These are phyloP conservation scores for Taiozyma onychis DNA, from an alignment of 1,139 yeast genomes.

Conservation along the genomic window DNA sequence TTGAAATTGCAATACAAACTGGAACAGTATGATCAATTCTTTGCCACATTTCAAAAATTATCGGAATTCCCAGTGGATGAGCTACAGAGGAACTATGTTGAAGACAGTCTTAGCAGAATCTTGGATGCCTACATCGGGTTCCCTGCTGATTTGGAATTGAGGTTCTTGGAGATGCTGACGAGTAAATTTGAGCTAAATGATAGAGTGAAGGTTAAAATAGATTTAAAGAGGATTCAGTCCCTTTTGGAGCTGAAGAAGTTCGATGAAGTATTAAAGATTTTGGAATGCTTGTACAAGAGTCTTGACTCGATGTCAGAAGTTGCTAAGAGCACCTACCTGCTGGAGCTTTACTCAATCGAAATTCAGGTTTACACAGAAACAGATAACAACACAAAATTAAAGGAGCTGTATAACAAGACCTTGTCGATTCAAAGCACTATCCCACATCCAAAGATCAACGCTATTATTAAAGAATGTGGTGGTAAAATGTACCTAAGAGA, in stretches of 20 bases:
- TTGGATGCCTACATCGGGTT: conserved; percentile 38
- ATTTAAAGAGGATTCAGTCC: conserved; percentile 45
- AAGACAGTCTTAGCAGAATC: conserved; percentile 55
- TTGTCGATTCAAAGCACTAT: conserved; percentile 51
- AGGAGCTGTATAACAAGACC: conserved; percentile 44
- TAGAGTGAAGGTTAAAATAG: conserved; percentile 52
- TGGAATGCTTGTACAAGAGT: conserved; percentile 36
- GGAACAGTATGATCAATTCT: conserved; percentile 31
- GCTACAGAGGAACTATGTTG: conserved; percentile 45
- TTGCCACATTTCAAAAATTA: conserved; percentile 28
- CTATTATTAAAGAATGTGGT: conserved; percentile 69
- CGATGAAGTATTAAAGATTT: conserved; percentile 34
- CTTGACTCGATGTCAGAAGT: conserved; percentile 38
- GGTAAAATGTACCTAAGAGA: conserved; percentile 63
- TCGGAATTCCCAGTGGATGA: conserved; percentile 24
- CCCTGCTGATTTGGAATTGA: conserved; percentile 15
- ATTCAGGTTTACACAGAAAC: conserved; percentile 44
- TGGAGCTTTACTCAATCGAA: conserved; percentile 64
- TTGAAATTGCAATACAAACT: conserved; percentile 47
- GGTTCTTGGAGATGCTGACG: conserved; percentile 11
- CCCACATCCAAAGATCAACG: conserved; percentile 70
- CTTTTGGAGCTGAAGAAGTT: conserved; percentile 36
- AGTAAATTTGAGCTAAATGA: conserved; percentile 34
- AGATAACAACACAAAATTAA: conserved; percentile 36
- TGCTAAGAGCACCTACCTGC: conserved; percentile 39